Conservation (phyloP, 768 basidiomycete species). For the Amanita subjunquillea region DNA sequence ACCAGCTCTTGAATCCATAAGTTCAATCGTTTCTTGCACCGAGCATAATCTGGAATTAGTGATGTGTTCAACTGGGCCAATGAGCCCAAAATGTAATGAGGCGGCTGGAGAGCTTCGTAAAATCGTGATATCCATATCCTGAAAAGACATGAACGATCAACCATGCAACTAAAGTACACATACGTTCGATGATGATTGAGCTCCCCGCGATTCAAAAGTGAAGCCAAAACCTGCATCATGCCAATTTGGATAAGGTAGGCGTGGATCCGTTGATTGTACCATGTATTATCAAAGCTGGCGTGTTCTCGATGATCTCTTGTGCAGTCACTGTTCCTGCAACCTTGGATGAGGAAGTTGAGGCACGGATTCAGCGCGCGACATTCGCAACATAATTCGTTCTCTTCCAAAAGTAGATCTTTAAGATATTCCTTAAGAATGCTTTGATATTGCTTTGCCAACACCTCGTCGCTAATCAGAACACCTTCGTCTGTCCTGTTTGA, state of each 20-base stretch:
- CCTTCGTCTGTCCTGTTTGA: background rate
- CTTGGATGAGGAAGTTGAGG: slow-evolving; percentile 19
- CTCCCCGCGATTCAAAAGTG: slow-evolving; percentile 9
- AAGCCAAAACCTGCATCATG: slow-evolving; percentile 27
- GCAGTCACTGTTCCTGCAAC: slow-evolving; percentile 25
- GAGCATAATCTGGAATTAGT: slow-evolving; percentile 27
- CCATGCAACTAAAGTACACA: background rate
- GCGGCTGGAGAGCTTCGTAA: slow-evolving; percentile 40
- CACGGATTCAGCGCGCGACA: slow-evolving; percentile 19
- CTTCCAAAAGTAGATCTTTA: slow-evolving; percentile 15
- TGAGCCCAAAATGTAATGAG: slow-evolving; percentile 36
- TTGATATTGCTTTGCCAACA: slow-evolving; percentile 9
- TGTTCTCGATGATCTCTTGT: slow-evolving; percentile 23
- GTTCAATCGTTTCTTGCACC: slow-evolving; percentile 25
- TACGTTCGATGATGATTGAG: background rate
- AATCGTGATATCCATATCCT: slow-evolving; percentile 38
- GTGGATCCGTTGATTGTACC: slow-evolving; percentile 31
- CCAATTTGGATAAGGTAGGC: slow-evolving; percentile 39
- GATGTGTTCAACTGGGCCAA: slow-evolving; percentile 20
- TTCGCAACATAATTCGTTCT: slow-evolving; percentile 26
- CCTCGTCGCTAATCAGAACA: background rate
- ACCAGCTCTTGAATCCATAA: slow-evolving; percentile 36
- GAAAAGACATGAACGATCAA: slow-evolving; percentile 2
- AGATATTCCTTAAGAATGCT: slow-evolving; percentile 18
- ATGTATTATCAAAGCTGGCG: slow-evolving; percentile 11